Evolutionary conservation across 345 rosid genomes (phyloP), one percentile per base, ranked within the genome.

Genomic region (Syzygium grande): DNA sequence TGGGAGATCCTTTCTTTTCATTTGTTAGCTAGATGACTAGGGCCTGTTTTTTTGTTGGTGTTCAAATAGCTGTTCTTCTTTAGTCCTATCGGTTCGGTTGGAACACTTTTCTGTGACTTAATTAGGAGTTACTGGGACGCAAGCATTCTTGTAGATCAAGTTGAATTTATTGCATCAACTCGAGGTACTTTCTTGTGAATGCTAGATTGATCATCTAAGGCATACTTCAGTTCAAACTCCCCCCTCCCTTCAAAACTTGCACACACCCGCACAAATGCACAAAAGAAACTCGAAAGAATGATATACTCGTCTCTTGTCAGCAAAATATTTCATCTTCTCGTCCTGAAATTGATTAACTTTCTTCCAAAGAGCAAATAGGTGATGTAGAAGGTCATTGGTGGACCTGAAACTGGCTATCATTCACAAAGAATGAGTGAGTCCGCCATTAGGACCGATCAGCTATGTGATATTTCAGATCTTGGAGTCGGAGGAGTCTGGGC

Each of bases 41-140:
- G 55, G 63, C 59, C 59, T 53, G 55, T 52, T 52, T n/a, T 55
- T 52, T 29, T 9, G 8, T 84, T 84, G 63, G 27, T 73, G 49
- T 73, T 73, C 27, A 38, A 9, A 19, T 73, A 27, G 83, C 27
- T 38, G 34, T 85, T 56, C n/a, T 55, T 85, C 51, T 56, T 85
- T 56, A 56, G 77, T 51, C 13, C 86, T 29, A 25, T 38, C 56
- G 56, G 38, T 56, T 88, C 51, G 65, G 63, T 91, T 9, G 49
- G 49, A 38, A 38, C 19, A 38, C 83, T 10, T 89, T 92, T 91
- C 89, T 90, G 93, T 88, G 86, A 90, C 88, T 88, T 58, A 88
- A 84, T 88, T 43, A 89, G 84, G 85, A 73, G 83, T 19, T 38
- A 27, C 83, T 19, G 23, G 7, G 14, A 10, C 23, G 41, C 38